A percentile compares a stretch with the other conserved stretches of the same genome.
Conservation (phyloP, 2,329 filamentous ascomycete species). For the Ceratocystis ficicola region DNA sequence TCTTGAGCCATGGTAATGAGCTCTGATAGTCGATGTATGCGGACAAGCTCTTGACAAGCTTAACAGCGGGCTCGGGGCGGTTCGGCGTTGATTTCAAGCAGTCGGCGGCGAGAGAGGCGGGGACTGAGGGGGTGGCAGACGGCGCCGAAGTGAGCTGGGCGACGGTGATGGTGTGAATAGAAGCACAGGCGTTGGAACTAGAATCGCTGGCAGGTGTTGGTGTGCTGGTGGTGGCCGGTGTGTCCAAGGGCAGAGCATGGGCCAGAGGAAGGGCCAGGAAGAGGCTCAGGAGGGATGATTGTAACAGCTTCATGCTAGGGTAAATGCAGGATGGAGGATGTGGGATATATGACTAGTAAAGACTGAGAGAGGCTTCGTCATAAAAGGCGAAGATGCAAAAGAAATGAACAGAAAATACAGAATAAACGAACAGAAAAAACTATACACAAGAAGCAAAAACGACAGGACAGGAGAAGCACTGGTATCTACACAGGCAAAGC, state of each 20-base stretch:
- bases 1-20: slow-evolving; percentile 37
- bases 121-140: slow-evolving; percentile 28
- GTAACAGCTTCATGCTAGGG: background rate
- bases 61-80: slow-evolving; percentile 28
- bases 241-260: background rate
- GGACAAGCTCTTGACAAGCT: slow-evolving; percentile 31
- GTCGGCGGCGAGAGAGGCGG: slow-evolving; percentile 30
- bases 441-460: slow-evolving; percentile 11
- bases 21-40: slow-evolving; percentile 39
- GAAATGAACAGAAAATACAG: slow-evolving; percentile 8
- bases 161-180: slow-evolving; percentile 9
- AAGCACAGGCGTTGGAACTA: slow-evolving; percentile 6
- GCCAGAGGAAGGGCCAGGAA: slow-evolving; percentile 1
- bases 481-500: background rate
- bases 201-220: background rate
- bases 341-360: background rate
- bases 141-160: background rate
- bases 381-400: background rate
- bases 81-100: slow-evolving; percentile 34
- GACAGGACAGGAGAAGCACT: slow-evolving; percentile 5
- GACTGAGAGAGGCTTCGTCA: background rate
- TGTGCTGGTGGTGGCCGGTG: background rate
- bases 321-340: background rate
- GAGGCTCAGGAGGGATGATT: background rate
- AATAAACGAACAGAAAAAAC: slow-evolving; percentile 6